These are phyloP conservation scores for Phellinidium pouzarii DNA, from an alignment of 1,284 basidiomycete genomes.

Conservation along the genomic window DNA sequence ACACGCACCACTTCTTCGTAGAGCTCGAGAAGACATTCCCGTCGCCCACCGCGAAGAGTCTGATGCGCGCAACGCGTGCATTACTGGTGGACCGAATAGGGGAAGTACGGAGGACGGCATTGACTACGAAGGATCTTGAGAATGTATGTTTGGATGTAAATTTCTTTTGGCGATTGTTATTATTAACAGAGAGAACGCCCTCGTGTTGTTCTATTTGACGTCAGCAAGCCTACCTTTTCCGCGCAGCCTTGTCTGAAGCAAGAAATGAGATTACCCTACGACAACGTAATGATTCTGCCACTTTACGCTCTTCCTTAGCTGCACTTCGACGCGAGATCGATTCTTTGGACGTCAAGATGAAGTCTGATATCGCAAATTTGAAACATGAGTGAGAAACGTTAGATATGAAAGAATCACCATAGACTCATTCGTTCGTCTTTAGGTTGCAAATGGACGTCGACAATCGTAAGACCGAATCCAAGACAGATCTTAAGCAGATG, in stretches of 20 bases:
- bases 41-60: constrained; percentile 56
- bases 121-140: constrained; percentile 83
- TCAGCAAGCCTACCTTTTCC: constrained; percentile 94
- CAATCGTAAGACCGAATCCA: constrained; percentile 90
- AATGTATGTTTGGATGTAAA: constrained; percentile 59
- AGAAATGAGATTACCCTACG: constrained; percentile 82
- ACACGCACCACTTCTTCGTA: constrained; percentile 45
- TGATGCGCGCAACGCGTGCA: constrained; percentile 85
- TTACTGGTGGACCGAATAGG: constrained; percentile 74
- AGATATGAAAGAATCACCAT: not conserved
- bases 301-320: constrained; percentile 68
- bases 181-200: constrained; percentile 4
- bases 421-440: not conserved
- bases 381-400: constrained; percentile 77
- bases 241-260: constrained; percentile 88
- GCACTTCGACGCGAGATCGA: constrained; percentile 88
- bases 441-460: constrained; percentile 96
- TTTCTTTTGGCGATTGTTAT: not conserved
- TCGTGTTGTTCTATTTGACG: constrained; percentile 14
- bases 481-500: constrained; percentile 78
- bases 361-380: constrained; percentile 83
- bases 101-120: constrained; percentile 65
- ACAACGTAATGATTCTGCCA: constrained; percentile 80
- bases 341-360: constrained; percentile 82
- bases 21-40: constrained; percentile 68